Conservation (phyloP, 805 yeast species). For the Monosporozyma solicola region DNA sequence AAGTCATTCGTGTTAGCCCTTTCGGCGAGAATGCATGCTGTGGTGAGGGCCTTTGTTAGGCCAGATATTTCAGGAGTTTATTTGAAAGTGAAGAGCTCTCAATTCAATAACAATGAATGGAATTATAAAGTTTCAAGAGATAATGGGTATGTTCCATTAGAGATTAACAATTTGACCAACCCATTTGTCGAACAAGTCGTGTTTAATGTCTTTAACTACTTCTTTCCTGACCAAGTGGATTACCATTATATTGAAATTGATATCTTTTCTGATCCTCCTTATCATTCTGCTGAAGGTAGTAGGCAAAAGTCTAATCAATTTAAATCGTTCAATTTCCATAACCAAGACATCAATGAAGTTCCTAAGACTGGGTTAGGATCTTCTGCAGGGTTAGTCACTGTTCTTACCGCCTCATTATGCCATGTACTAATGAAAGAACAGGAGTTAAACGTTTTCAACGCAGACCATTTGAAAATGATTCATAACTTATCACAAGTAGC, state of each 20-base stretch:
- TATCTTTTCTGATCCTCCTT: slow-evolving; percentile 78
- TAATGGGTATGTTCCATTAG: slow-evolving; percentile 17
- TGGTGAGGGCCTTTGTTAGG: slow-evolving; percentile 26
- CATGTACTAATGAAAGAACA: slow-evolving; percentile 33
- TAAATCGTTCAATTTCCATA: slow-evolving; percentile 52
- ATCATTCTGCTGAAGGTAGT: slow-evolving; percentile 66
- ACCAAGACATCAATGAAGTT: slow-evolving; percentile 51
- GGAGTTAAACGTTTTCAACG: slow-evolving; percentile 26
- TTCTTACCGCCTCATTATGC: slow-evolving; percentile 60
- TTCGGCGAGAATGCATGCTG: slow-evolving; percentile 83
- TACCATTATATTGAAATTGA: slow-evolving; percentile 38
- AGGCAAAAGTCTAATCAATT: slow-evolving; percentile 27
- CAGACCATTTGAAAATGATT: slow-evolving; percentile 31
- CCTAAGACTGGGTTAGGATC: slow-evolving; percentile 95
- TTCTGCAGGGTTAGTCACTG: slow-evolving; percentile 87
- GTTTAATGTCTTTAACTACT: slow-evolving; percentile 45
- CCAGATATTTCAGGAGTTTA: slow-evolving; percentile 10
- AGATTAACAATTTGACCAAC: slow-evolving; percentile 36
- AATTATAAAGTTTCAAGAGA: slow-evolving; percentile 31
- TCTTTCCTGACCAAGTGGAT: slow-evolving; percentile 26
- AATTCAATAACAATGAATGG: slow-evolving; percentile 69
- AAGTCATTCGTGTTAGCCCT: slow-evolving; percentile 77
- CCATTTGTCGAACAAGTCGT: slow-evolving; percentile 70
- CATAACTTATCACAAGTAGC: slow-evolving; percentile 85
- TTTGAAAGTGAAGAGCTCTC: slow-evolving; percentile 60